Conservation (phyloP, 257 asterid genomes). For the Lavandula angustifolia region DNA sequence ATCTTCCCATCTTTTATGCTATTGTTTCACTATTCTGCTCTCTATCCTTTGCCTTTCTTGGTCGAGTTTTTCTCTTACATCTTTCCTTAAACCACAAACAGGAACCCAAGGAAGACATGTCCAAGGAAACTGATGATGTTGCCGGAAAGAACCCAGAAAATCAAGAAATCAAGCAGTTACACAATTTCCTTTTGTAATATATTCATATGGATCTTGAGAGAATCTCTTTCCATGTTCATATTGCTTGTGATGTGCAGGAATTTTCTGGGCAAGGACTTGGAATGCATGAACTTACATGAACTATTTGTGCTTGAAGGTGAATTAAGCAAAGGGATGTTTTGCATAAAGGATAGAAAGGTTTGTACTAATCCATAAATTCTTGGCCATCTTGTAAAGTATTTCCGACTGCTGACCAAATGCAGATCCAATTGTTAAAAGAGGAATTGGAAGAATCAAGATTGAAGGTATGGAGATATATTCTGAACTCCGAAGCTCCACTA, state of each 20-base stretch:
- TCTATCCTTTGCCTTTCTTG: too few relatives aligned
- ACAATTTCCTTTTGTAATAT: constrained; percentile 19
- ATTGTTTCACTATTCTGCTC: too few relatives aligned
- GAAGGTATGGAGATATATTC: constrained; percentile 35
- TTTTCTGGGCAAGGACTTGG: constrained; percentile 48
- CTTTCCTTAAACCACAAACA: constrained; percentile 20
- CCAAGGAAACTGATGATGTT: constrained; percentile 34
- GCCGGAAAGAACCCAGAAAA: constrained; percentile 39
- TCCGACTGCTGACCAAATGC: not conserved
- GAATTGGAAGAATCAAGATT: constrained; percentile 39
- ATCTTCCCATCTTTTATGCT: too few relatives aligned
- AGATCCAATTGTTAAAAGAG: constrained; percentile 43
- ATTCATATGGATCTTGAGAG: not conserved
- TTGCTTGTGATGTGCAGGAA: constrained; percentile 41
- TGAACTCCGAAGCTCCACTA: constrained; percentile 41
- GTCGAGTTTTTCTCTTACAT: not conserved
- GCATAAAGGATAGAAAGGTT: constrained; percentile 53
- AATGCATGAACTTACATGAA: constrained; percentile 41
- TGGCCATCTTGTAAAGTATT: not conserved
- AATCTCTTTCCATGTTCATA: constrained; percentile 9
- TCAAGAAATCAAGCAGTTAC: constrained; percentile 37
- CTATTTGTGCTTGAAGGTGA: constrained; percentile 39
- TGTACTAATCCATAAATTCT: not conserved
- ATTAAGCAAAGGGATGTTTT: constrained; percentile 44
- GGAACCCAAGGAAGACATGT: constrained; percentile 19